Percentiles rank a stretch among this genome's conserved stretches.
Conservation (phyloP, 1,284 basidiomycete species). For the Inonotus hispidus region DNA sequence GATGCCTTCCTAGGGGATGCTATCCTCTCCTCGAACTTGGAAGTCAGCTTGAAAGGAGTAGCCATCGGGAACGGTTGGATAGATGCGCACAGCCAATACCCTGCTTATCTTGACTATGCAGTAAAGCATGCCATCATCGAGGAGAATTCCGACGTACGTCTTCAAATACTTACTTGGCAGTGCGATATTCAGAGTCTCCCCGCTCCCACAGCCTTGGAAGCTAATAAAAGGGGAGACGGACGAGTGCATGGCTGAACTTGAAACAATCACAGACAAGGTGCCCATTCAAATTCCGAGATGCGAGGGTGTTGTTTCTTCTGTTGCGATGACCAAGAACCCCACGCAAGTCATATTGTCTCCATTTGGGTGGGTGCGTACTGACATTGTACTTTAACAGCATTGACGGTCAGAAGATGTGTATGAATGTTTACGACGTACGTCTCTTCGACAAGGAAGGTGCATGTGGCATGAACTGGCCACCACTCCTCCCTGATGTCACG, state of each 20-base stretch:
- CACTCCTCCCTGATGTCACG: conserved; percentile 76
- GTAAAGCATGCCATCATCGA: conserved; percentile 77
- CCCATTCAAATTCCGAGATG: conserved; percentile 67
- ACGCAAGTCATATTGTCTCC: conserved; percentile 41
- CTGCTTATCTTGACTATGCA: conserved; percentile 85
- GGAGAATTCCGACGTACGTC: conserved; percentile 59
- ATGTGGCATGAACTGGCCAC: conserved; percentile 99
- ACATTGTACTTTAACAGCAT: conserved; percentile 39
- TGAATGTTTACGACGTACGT: conserved; percentile 96
- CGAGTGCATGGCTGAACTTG: conserved; percentile 54
- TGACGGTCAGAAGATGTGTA: conserved; percentile 70
- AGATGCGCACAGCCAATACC: conserved; percentile 85
- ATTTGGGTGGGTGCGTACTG: not conserved
- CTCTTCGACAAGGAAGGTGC: conserved; percentile 79
- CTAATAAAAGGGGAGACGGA: conserved; percentile 59
- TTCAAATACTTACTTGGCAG: conserved; percentile 3
- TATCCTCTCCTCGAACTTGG: conserved; percentile 60
- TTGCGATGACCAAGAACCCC: conserved; percentile 59
- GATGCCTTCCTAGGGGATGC: conserved; percentile 56
- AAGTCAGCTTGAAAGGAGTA: conserved; percentile 65
- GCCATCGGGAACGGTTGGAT: conserved; percentile 99
- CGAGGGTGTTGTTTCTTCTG: conserved; percentile 55
- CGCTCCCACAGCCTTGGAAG: conserved; percentile 48
- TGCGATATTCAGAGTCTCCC: not conserved
- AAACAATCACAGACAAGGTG: conserved; percentile 41